Percentiles rank a stretch among this genome's conserved stretches.
These are phyloP conservation scores for Phaeosphaeriaceae sp. DNA, from an alignment of 2,329 filamentous ascomycete species.

Conservation along the genomic window DNA sequence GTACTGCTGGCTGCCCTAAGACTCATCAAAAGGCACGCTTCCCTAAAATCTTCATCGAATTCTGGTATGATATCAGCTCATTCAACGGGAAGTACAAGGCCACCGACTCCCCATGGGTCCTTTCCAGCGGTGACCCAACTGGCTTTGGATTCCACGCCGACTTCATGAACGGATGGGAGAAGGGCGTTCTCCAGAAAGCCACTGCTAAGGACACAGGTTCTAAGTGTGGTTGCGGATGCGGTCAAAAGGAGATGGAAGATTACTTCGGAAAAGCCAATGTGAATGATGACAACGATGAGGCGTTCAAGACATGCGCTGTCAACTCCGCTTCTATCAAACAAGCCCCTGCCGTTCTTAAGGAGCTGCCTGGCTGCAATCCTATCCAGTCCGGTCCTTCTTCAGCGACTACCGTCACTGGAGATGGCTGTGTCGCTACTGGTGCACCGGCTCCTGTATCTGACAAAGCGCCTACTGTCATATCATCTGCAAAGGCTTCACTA, in stretches of 20 bases:
- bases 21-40: constrained; percentile 41
- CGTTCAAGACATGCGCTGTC: constrained; percentile 38
- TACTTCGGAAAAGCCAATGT: constrained; percentile 46
- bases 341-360: constrained; percentile 27
- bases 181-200: constrained; percentile 45
- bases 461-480: constrained; percentile 12
- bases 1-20: constrained; percentile 40
- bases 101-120: constrained; percentile 40
- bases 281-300: constrained; percentile 38
- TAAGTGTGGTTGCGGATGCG: constrained; percentile 48
- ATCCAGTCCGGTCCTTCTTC: constrained; percentile 43
- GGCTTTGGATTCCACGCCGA: constrained; percentile 48
- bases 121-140: constrained; percentile 47
- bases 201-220: constrained; percentile 41
- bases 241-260: constrained; percentile 42
- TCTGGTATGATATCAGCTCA: constrained; percentile 46
- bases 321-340: constrained; percentile 18
- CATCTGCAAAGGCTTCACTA: constrained; percentile 3
- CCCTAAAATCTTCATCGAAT: constrained; percentile 49
- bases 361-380: constrained; percentile 49
- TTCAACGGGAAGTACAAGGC: constrained; percentile 43
- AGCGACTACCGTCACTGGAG: constrained; percentile 35
- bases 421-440: constrained; percentile 31
- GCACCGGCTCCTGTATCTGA: constrained; percentile 10
- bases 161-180: constrained; percentile 48